Conservation (phyloP, 768 basidiomycete species). For the Mycena floridula region DNA sequence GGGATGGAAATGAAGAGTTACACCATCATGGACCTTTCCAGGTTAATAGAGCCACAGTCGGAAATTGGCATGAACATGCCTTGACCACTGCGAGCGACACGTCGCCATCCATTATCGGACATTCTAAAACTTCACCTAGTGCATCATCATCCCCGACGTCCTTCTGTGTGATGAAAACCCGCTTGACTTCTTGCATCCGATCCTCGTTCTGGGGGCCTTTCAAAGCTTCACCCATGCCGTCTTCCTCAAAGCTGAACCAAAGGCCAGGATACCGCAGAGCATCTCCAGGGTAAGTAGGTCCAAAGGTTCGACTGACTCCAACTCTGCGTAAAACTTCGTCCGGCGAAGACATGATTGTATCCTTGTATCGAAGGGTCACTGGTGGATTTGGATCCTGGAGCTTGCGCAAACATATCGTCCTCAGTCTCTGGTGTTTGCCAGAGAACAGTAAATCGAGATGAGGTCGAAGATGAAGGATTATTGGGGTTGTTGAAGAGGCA, state of each 20-base stretch:
- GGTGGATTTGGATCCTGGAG: slow-evolving; percentile 64
- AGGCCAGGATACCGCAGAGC: slow-evolving; percentile 78
- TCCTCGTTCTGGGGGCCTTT: slow-evolving; percentile 54
- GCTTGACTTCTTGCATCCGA: slow-evolving; percentile 69
- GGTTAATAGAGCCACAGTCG: neutral
- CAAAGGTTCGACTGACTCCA: slow-evolving; percentile 67
- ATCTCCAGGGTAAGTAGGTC: slow-evolving; percentile 76
- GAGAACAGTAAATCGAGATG: slow-evolving; percentile 86
- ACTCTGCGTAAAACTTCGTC: slow-evolving; percentile 57
- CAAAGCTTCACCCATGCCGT: slow-evolving; percentile 48
- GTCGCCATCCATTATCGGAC: slow-evolving; percentile 66
- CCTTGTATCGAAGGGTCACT: slow-evolving; percentile 63
- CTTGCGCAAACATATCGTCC: slow-evolving; percentile 68
- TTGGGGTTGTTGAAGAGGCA: slow-evolving; percentile 59
- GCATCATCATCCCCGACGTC: slow-evolving; percentile 56
- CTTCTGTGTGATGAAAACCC: slow-evolving; percentile 69
- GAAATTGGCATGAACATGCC: slow-evolving; percentile 28
- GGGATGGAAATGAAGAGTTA: slow-evolving; percentile 64
- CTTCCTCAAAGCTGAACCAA: slow-evolving; percentile 82
- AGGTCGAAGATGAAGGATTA: slow-evolving; percentile 73
- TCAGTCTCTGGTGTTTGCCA: slow-evolving; percentile 69
- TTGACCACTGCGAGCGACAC: slow-evolving; percentile 62
- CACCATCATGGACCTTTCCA: slow-evolving; percentile 62
- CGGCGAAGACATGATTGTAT: slow-evolving; percentile 52
- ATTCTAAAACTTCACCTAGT: slow-evolving; percentile 67